A percentile compares a stretch with the other conserved stretches of the same genome.
phyloP scores from a whole-genome alignment of 768 basidiomycete species.

The Polyporus arcularius region DNA sequence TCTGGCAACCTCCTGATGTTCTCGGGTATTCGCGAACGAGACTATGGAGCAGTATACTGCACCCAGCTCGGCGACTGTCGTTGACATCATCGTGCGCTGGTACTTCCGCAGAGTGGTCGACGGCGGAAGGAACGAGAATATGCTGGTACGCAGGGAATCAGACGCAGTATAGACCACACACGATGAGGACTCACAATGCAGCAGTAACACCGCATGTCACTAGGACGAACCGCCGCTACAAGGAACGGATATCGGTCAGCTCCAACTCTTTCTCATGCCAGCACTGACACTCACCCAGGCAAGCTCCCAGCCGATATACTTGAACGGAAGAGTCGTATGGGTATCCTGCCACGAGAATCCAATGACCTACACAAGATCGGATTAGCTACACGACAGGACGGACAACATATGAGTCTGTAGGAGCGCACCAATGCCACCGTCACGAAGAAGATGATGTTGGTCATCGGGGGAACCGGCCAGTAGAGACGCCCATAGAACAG shows the following conservation, averaged over 20 bases:
- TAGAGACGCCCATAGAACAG: constrained; percentile 73
- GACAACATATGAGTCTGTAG: not conserved
- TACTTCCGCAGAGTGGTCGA: constrained; percentile 73
- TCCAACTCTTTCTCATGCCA: not conserved
- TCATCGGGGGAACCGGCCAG: constrained; percentile 73
- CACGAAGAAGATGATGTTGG: constrained; percentile 68
- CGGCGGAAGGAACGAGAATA: constrained; percentile 76
- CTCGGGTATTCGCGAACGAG: constrained; percentile 63
- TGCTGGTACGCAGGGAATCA: constrained; percentile 34
- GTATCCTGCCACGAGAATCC: constrained; percentile 75
- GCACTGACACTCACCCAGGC: constrained; percentile 58
- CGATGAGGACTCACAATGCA: constrained; percentile 58
- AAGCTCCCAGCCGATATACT: constrained; percentile 63
- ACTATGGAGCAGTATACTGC: constrained; percentile 75
- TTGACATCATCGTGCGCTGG: constrained; percentile 69
- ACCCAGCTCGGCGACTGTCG: constrained; percentile 67
- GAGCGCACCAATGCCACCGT: constrained; percentile 59
- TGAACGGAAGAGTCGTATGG: constrained; percentile 45
- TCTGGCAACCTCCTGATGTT: constrained; percentile 45
- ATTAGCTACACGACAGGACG: not conserved
- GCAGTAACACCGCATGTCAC: constrained; percentile 73
- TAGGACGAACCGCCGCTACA: constrained; percentile 64
- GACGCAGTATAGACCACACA: constrained; percentile 19
- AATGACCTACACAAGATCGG: constrained; percentile 46
- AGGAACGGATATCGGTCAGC: not conserved